phyloP scores from a whole-genome alignment of 2,329 filamentous ascomycete genomes.

The Neopestalotiopsis clavispora region DNA sequence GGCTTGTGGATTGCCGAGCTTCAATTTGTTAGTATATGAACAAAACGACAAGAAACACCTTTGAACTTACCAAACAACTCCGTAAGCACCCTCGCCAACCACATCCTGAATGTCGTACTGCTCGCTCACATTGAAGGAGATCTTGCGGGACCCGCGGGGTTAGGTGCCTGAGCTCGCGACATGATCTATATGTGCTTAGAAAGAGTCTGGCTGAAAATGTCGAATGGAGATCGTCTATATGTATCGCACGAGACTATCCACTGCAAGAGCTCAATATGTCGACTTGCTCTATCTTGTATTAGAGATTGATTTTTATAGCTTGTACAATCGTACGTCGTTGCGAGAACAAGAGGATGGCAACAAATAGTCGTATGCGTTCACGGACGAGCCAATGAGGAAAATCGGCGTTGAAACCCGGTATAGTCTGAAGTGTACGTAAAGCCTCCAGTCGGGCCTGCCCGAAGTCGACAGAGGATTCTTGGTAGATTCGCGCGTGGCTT shows the following conservation, averaged over 20 bases:
- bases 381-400: neutral
- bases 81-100: conserved; percentile 96
- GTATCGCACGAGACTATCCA: neutral
- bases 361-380: neutral
- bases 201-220: neutral
- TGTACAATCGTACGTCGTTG: no score
- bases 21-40: conserved; percentile 9
- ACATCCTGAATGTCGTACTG: conserved; percentile 99
- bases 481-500: conserved; percentile 1
- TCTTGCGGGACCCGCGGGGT: conserved; percentile 78
- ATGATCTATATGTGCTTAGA: conserved; percentile 39
- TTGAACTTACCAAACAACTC: conserved; percentile 86
- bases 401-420: neutral
- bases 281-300: neutral
- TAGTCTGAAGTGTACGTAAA: neutral
- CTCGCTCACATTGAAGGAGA: conserved; percentile 99
- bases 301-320: neutral
- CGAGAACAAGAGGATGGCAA: neutral
- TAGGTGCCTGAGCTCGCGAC: conserved; percentile 63
- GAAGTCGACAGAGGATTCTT: conserved; percentile 8
- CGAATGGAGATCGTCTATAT: neutral
- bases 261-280: neutral
- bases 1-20: conserved; percentile 98
- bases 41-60: neutral
- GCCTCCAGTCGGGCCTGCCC: conserved; percentile 17